Evolutionary conservation across 768 basidiomycete species (phyloP).

Genomic region (Termitomyces sp.): DNA sequence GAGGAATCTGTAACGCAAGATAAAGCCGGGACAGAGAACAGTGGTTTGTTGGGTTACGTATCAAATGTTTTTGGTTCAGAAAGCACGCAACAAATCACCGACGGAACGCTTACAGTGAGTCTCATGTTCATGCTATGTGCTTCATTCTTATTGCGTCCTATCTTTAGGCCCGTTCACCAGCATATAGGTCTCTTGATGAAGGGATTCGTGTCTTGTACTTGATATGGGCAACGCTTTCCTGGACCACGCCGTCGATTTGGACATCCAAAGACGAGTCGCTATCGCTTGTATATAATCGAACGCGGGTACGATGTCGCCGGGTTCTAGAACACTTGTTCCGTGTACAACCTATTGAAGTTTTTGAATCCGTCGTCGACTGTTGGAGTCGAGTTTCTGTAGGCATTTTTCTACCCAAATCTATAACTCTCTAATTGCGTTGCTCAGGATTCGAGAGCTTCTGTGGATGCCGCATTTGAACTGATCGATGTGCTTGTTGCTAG

Average conservation of each 20-base stretch:
- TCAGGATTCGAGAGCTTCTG: conserved; percentile 32
- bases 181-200: conserved; percentile 74
- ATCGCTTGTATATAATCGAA: conserved; percentile 59
- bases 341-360: conserved; percentile 70
- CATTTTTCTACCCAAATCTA: background rate
- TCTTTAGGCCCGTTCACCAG: conserved; percentile 62
- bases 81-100: conserved; percentile 33
- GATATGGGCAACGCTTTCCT: conserved; percentile 62
- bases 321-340: conserved; percentile 86
- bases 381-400: conserved; percentile 66
- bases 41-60: conserved; percentile 82
- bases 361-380: conserved; percentile 78
- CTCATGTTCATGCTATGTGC: background rate
- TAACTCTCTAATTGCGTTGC: conserved; percentile 8
- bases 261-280: conserved; percentile 65
- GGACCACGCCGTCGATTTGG: conserved; percentile 39
- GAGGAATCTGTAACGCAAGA: conserved; percentile 52
- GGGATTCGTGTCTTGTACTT: conserved; percentile 73
- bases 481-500: conserved; percentile 79
- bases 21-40: conserved; percentile 46
- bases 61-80: conserved; percentile 88
- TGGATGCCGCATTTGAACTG: conserved; percentile 68
- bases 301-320: conserved; percentile 65
- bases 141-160: conserved; percentile 2
- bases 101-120: conserved; percentile 58